Evolutionary conservation across 352 stramenopile genomes (phyloP).

Genomic region (Pythium rhizo-oryzae): DNA sequence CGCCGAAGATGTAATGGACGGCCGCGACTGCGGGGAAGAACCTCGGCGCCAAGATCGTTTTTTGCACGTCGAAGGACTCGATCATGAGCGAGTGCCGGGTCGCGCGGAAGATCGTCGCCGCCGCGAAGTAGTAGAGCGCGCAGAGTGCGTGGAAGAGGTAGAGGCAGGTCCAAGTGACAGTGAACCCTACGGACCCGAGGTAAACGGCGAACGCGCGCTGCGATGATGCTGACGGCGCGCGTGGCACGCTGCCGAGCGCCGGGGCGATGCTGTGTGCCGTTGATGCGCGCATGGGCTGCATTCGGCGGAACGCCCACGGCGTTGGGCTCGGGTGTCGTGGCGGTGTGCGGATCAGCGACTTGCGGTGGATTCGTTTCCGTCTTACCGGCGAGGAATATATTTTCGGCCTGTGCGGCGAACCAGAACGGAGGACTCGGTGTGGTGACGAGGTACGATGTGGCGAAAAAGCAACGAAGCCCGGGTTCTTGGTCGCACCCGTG

Average conservation of each 20-base stretch:
- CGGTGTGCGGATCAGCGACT: no score
- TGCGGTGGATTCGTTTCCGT: no score
- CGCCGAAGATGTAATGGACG: constrained; percentile 1
- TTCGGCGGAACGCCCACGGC: no score
- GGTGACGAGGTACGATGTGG: no score
- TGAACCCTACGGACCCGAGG: not conserved
- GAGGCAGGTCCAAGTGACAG: not conserved
- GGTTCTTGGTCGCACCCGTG: no score
- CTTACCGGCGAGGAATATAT: no score
- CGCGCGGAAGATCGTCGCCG: not conserved
- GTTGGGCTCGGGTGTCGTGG: no score
- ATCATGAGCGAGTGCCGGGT: not conserved
- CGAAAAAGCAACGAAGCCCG: no score
- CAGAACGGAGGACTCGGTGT: no score
- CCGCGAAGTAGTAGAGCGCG: constrained; percentile 12
- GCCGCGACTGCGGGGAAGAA: constrained; percentile 3
- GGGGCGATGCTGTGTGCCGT: not conserved
- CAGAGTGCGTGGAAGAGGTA: constrained; percentile 4
- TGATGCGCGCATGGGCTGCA: no score
- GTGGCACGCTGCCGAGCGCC: not conserved
- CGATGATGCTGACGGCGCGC: not conserved
- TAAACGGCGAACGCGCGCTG: not conserved
- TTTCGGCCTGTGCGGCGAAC: no score
- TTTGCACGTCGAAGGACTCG: not conserved
- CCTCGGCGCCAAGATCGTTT: not conserved